Conservation (phyloP, 2,329 filamentous ascomycete species). For the Ceratocystiopsis brevicomis region DNA sequence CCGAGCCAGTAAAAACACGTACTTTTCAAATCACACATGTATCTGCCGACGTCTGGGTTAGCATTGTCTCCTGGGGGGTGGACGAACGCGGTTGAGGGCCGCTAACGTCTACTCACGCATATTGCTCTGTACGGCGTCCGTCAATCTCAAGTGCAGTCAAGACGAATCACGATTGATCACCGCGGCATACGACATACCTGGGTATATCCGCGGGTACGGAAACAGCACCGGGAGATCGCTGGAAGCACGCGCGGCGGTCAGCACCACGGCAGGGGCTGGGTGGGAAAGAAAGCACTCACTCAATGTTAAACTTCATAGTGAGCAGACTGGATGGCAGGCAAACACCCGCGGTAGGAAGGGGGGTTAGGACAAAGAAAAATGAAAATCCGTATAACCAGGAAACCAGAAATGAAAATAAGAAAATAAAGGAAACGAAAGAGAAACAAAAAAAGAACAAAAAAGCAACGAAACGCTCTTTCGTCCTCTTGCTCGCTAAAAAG, state of each 20-base stretch:
- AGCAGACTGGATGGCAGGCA: background rate
- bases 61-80: too few relatives aligned
- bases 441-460: too few relatives aligned
- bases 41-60: conserved; percentile 16
- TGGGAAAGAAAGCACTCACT: conserved; percentile 18
- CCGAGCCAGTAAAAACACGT: background rate
- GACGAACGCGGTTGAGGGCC: too few relatives aligned
- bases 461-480: too few relatives aligned
- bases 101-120: conserved; percentile 18
- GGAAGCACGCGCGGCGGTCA: background rate
- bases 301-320: conserved; percentile 32
- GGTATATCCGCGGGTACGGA: conserved; percentile 38
- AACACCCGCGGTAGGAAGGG: background rate
- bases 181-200: conserved; percentile 3
- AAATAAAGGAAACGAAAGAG: too few relatives aligned
- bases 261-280: background rate
- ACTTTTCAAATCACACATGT: conserved; percentile 41
- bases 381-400: too few relatives aligned
- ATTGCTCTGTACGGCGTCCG: conserved; percentile 25
- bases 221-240: conserved; percentile 39
- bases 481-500: too few relatives aligned
- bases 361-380: background rate
- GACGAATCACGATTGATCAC: background rate
- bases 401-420: background rate
- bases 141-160: background rate